phyloP scores from a whole-genome alignment of 331 rosid species.

The Telfairia occidentalis region DNA sequence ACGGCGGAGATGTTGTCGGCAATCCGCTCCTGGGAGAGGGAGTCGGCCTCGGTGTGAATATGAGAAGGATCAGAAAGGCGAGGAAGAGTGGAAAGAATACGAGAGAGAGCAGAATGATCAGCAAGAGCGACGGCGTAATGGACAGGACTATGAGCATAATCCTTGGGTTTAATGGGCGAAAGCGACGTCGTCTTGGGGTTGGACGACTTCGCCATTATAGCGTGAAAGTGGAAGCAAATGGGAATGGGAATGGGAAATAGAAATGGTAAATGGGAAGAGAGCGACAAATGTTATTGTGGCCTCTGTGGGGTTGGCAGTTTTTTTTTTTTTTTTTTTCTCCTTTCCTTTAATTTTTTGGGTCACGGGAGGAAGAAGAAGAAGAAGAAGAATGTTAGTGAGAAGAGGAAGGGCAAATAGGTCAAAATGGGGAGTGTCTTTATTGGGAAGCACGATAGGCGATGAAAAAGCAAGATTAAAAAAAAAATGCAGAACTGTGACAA shows the following conservation, averaged over 20 bases:
- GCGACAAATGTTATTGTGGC: background rate
- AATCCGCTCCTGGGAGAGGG: slow-evolving; percentile 62
- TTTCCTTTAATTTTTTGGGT: background rate
- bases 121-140: slow-evolving; percentile 65
- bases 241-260: background rate
- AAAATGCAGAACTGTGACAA: background rate
- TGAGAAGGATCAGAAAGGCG: slow-evolving; percentile 52
- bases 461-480: background rate
- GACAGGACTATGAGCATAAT: slow-evolving; percentile 60
- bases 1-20: slow-evolving; percentile 54
- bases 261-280: background rate
- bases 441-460: slow-evolving; percentile 12
- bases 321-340: background rate
- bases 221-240: background rate
- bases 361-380: slow-evolving; percentile 1
- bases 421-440: background rate
- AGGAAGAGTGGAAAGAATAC: slow-evolving; percentile 51
- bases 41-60: slow-evolving; percentile 61
- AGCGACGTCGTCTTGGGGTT: slow-evolving; percentile 34
- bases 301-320: slow-evolving; percentile 4
- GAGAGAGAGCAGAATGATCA: slow-evolving; percentile 49
- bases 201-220: slow-evolving; percentile 43
- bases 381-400: background rate
- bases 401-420: slow-evolving; percentile 21
- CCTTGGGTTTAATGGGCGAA: slow-evolving; percentile 41